A percentile compares a stretch with the other conserved stretches of the same genome.
Conservation (phyloP, 2,329 filamentous ascomycete species). For the Helotiales sp. region DNA sequence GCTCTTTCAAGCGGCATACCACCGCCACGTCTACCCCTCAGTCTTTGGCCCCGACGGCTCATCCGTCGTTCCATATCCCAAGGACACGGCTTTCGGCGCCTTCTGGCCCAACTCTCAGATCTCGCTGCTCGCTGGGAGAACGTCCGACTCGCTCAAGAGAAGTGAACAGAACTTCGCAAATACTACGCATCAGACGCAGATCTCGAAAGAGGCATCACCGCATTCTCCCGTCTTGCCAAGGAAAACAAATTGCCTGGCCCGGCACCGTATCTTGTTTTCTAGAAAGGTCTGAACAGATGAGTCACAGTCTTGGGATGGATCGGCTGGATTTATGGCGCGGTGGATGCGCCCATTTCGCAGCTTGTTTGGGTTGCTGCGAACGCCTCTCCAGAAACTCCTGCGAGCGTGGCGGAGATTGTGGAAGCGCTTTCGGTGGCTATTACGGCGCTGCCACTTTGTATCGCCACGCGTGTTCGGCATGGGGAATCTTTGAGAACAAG, state of each 20-base stretch:
- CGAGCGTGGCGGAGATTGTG: too few species aligned
- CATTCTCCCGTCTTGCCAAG: background rate
- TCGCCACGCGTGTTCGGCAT: too few species aligned
- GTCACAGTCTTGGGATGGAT: constrained; percentile 14
- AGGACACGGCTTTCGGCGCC: constrained; percentile 5
- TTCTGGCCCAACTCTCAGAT: constrained; percentile 16
- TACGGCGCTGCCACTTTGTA: too few species aligned
- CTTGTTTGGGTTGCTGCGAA: too few species aligned
- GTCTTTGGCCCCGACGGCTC: constrained; percentile 7
- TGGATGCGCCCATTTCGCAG: too few species aligned
- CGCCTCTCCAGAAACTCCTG: too few species aligned
- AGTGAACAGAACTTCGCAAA: constrained; percentile 5
- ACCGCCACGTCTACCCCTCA: constrained; percentile 10
- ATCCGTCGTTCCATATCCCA: background rate
- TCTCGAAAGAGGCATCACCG: background rate
- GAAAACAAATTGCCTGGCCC: constrained; percentile 2
- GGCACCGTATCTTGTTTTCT: background rate
- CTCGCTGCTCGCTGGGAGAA: constrained; percentile 2
- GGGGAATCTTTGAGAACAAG: too few species aligned
- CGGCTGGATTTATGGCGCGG: too few species aligned
- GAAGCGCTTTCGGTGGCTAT: too few species aligned
- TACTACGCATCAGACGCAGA: constrained; percentile 11
- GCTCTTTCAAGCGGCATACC: background rate
- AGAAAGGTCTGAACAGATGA: background rate
- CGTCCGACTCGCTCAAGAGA: background rate